These are phyloP conservation scores for Mucor velutinosus DNA, from an alignment of 371 early-diverging fungal species.

Conservation along the genomic window DNA sequence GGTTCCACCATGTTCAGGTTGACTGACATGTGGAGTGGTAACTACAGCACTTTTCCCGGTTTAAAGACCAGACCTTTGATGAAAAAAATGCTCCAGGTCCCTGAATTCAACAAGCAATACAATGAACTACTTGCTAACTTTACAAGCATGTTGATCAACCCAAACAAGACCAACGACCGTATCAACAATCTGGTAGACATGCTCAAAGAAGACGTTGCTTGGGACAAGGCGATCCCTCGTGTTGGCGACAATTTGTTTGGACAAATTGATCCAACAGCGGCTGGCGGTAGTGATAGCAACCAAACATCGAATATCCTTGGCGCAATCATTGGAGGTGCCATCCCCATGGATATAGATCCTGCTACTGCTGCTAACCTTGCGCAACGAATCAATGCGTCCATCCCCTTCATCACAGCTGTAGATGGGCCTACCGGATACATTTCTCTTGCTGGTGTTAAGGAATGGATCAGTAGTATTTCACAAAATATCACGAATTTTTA, in stretches of 20 bases:
- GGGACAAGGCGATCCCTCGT: conserved; percentile 34
- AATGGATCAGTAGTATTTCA: conserved; percentile 5
- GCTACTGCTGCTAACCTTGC: background rate
- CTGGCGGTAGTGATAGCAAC: background rate
- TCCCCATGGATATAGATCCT: background rate
- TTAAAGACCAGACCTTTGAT: conserved; percentile 22
- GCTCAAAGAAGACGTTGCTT: conserved; percentile 40
- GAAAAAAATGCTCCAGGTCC: conserved; percentile 19
- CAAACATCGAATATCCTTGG: background rate
- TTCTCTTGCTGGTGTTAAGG: conserved; percentile 20
- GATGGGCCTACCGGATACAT: conserved; percentile 18
- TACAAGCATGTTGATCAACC: conserved; percentile 22
- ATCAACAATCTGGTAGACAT: conserved; percentile 29
- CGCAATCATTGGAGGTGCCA: background rate
- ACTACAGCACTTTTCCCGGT: conserved; percentile 34
- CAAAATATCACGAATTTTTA: conserved; percentile 5
- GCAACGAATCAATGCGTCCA: background rate
- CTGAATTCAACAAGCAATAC: conserved; percentile 26
- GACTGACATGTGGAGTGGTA: conserved; percentile 23
- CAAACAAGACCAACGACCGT: conserved; percentile 14
- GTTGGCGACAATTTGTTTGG: conserved; percentile 7
- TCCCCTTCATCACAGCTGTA: conserved; percentile 13
- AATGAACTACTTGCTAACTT: conserved; percentile 27
- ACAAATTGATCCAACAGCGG: background rate
- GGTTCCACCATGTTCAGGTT: conserved; percentile 26